phyloP scores from a whole-genome alignment of 2,329 filamentous ascomycete species.

The Neophaeococcomyces mojaviensis region DNA sequence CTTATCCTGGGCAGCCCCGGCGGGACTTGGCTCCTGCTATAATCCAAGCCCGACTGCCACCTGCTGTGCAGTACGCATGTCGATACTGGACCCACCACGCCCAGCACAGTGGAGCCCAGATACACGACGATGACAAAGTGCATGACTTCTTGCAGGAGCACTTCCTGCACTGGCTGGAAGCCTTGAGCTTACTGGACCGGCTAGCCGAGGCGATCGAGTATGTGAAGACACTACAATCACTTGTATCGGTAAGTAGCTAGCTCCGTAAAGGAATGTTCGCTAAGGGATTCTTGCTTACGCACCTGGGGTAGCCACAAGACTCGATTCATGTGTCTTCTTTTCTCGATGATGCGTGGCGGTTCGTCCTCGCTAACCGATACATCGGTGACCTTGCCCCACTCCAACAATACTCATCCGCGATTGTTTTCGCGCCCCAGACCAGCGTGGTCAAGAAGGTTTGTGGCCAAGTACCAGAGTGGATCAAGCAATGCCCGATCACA shows the following conservation, averaged over 20 bases:
- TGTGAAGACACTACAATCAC: slow-evolving; percentile 14
- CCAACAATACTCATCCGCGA: slow-evolving; percentile 29
- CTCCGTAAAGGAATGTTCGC: neutral
- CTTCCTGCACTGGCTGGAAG: too few species aligned
- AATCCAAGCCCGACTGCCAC: too few species aligned
- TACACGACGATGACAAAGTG: slow-evolving; percentile 7
- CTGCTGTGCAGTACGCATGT: too few species aligned
- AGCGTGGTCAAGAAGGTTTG: slow-evolving; percentile 26
- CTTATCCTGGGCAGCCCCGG: too few species aligned
- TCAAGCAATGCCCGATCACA: slow-evolving; percentile 6
- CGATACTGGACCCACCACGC: too few species aligned
- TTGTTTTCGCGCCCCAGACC: too few species aligned
- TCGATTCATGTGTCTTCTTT: slow-evolving; percentile 18
- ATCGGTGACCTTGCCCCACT: slow-evolving; percentile 28
- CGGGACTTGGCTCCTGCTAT: too few species aligned
- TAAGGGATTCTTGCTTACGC: neutral
- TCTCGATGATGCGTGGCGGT: slow-evolving; percentile 27
- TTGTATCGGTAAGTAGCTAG: slow-evolving; percentile 10
- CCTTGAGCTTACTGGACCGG: slow-evolving; percentile 22
- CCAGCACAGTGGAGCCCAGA: too few species aligned
- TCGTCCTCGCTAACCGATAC: slow-evolving; percentile 25
- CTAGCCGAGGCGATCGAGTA: slow-evolving; percentile 14
- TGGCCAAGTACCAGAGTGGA: slow-evolving; percentile 16
- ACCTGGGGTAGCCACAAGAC: slow-evolving; percentile 5
- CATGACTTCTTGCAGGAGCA: slow-evolving; percentile 17